Base-by-base conservation (phyloP, 768 basidiomycete genomes). In the Dictyophora rubrovolvata region DNA sequence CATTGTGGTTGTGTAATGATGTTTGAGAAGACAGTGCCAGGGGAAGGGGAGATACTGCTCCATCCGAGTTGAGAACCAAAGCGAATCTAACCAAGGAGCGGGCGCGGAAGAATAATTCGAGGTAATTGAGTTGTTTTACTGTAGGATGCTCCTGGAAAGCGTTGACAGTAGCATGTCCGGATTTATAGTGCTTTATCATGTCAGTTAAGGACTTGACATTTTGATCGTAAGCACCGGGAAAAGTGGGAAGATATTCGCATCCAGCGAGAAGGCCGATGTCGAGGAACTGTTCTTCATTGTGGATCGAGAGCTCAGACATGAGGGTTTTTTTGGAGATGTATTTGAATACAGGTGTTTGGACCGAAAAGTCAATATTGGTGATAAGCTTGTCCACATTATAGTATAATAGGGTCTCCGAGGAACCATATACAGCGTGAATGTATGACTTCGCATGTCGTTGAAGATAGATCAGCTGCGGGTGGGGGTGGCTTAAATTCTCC, bases 181-280 rank as follows among this genome's bases (percentile, higher is more conserved):
- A 84, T 72, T 93, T 94, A 77, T 91, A 91, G 71, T 90, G 88
- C 65, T 87, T 88, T 68, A 97, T 84, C 80, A 95, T 87, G 69
- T 95, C 93, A 52, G 94, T 85, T 20, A 88, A 88, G 22, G 86
- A 85, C 69, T 90, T 91, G 59, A 93, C 72, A 0, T 83, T 86
- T 55, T 61, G 55, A 61, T 91, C 88, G 69, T 91, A 87, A 54
- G 83, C 75, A 36, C 84, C 87, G 10, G 89, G 87, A 75, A 93
- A 93, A 0, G 88, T 79, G 0, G 82, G 77, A 0, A 87, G 85
- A 63, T 83, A 79, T 33, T 94, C 89, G 63, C 87, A 94, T 16
- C 96, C 96, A 37, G 95, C 84, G 58, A 99, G 80, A 65, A 99
- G 87, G 21, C 85, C 87, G 62, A 93, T 80, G 70, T 99, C 96